These are phyloP conservation scores for Maudiozyma saulgeensis DNA, from an alignment of 805 yeast genomes.

Conservation along the genomic window DNA sequence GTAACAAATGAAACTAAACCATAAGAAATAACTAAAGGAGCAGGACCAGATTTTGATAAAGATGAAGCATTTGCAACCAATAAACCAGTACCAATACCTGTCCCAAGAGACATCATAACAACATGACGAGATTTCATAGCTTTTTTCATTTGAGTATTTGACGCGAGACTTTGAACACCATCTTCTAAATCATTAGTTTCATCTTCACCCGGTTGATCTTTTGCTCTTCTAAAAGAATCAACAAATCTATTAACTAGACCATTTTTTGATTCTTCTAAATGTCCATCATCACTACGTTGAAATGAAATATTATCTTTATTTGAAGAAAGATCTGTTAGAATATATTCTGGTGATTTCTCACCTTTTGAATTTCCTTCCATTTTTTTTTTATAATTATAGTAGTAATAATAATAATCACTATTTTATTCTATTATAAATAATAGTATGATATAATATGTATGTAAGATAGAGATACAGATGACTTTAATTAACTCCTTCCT, in stretches of 20 bases:
- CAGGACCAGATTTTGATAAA: constrained; percentile 38
- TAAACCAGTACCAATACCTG: constrained; percentile 73
- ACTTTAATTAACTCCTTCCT: too few relatives aligned
- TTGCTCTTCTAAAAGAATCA: constrained; percentile 21
- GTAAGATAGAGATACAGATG: too few relatives aligned
- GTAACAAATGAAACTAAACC: constrained; percentile 49
- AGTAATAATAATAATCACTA: too few relatives aligned
- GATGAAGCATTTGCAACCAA: constrained; percentile 47
- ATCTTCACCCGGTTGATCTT: neutral
- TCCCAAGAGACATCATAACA: constrained; percentile 71
- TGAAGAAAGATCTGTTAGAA: constrained; percentile 1
- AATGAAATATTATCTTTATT: constrained; percentile 1
- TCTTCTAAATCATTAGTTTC: constrained; percentile 13
- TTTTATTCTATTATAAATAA: too few relatives aligned
- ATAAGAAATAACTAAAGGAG: constrained; percentile 43
- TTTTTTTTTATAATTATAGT: neutral
- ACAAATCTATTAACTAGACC: constrained; percentile 8
- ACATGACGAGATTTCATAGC: constrained; percentile 38
- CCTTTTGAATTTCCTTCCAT: constrained; percentile 1
- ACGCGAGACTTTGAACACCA: constrained; percentile 9
- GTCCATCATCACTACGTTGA: neutral
- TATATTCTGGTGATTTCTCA: constrained; percentile 5
- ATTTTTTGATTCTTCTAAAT: neutral
- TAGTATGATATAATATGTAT: too few relatives aligned
- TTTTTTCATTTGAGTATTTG: constrained; percentile 11